A percentile compares a stretch with the other conserved stretches of the same genome.
These are phyloP conservation scores for Penicillium thymicola DNA, from an alignment of 2,329 filamentous ascomycete species.

Conservation along the genomic window DNA sequence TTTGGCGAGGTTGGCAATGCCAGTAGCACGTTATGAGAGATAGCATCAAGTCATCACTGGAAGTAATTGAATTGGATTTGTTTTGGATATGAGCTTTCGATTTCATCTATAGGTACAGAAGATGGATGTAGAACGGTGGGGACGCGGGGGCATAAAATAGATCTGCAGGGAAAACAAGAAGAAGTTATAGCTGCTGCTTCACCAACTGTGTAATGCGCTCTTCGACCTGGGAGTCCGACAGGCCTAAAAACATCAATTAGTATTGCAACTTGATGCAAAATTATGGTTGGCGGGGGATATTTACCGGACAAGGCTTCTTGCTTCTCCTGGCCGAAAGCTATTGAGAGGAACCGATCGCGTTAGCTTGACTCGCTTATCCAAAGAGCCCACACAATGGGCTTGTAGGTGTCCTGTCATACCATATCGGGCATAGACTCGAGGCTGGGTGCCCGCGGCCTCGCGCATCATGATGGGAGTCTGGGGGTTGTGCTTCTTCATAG, in stretches of 20 bases:
- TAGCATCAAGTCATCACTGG: not conserved
- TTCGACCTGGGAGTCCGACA: constrained; percentile 70
- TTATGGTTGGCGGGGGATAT: constrained; percentile 12
- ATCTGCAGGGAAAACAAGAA: constrained; percentile 9
- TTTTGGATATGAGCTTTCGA: constrained; percentile 23
- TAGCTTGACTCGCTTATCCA: constrained; percentile 9
- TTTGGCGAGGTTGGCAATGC: constrained; percentile 42
- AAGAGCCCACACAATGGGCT: not conserved
- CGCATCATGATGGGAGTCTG: constrained; percentile 89
- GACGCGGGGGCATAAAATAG: constrained; percentile 27
- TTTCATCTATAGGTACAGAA: constrained; percentile 42
- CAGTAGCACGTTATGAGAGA: constrained; percentile 9
- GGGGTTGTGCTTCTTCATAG: constrained; percentile 99
- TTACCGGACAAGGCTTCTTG: constrained; percentile 60
- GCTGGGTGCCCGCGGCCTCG: constrained; percentile 80
- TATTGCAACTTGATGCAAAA: not conserved
- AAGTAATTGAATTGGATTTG: constrained; percentile 3
- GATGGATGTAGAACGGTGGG: constrained; percentile 23
- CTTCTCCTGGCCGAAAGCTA: constrained; percentile 67
- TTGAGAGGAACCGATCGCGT: constrained; percentile 1
- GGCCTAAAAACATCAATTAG: constrained; percentile 44
- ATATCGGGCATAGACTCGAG: constrained; percentile 88
- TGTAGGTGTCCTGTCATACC: constrained; percentile 53
- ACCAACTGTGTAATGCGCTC: constrained; percentile 63
- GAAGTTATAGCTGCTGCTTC: constrained; percentile 45